Base-by-base conservation (phyloP, 305 asterid genomes). In the Solanum aculeatissimum region DNA sequence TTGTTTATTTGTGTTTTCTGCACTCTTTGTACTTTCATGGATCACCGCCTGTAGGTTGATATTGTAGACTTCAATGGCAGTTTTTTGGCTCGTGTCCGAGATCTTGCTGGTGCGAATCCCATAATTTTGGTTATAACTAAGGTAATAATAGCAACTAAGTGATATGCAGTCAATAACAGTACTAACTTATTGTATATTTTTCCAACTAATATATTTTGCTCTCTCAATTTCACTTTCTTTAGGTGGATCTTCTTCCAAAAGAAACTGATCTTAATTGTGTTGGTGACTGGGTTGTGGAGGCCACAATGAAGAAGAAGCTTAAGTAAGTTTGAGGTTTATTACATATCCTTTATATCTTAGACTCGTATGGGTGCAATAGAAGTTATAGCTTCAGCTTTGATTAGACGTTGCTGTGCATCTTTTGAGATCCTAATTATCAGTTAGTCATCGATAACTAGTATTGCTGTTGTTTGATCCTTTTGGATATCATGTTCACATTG, bases 261-360 rank as follows among this genome's bases (percentile, higher is more conserved):
- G 99, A 94, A 82, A 95, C 98, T 77, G 99, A 95, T 91, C 70
- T 95, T 84, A 94, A 97, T 85, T 95, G 98, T 91, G 88, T 97
- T 84, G 98, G 99, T 87, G 99, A 97, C 82, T 95, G 99, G 99
- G 97, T 95, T 83, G 99, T 97, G 86, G 98, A 97, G 87, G 96
- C 98, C 62, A 97, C 99, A 70, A 85, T 93, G 94, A 95, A 93
- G 92, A 97, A 97, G 93, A 97, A 94, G 91, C 92, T 95, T 84
- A 97, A 95, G 99, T 97, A 90, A 92, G 98, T 84, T 19, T 78
- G 66, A 78, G 32, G 68, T 53, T 68, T 54, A 53, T 78, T 11
- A 78, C 12, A 19, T 78, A 78, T 78, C 66, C 66, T 32, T 78
- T 78, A 32, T 53, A 69, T 69, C 6, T 69, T 70, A 27, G 85